These are phyloP conservation scores for Exophiala lecanii-corni DNA, from an alignment of 2,329 filamentous ascomycete species.

Conservation along the genomic window DNA sequence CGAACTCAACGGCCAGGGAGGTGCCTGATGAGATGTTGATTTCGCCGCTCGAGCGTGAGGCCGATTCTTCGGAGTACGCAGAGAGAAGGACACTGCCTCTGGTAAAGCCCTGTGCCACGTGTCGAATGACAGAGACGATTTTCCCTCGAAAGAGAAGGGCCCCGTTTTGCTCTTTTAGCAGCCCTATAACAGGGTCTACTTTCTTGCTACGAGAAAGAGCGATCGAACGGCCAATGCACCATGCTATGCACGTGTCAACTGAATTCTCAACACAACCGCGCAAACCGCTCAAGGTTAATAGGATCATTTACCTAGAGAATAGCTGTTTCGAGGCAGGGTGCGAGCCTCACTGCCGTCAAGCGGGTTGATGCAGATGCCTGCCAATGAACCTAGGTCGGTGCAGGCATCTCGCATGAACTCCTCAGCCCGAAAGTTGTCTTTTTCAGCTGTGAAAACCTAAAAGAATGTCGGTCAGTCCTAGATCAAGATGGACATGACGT, in stretches of 20 bases:
- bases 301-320: constrained; percentile 1
- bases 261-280: constrained; percentile 1
- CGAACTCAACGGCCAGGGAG: not conserved
- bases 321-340: constrained; percentile 5
- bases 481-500: constrained; percentile 1
- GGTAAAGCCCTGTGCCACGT: constrained; percentile 5
- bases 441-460: constrained; percentile 4
- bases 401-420: constrained; percentile 3
- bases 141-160: constrained; percentile 4
- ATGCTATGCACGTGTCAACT: constrained; percentile 4
- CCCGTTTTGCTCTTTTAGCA: constrained; percentile 3
- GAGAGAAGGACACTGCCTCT: constrained; percentile 5
- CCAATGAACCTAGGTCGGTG: constrained; percentile 4
- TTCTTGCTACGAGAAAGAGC: constrained; percentile 2
- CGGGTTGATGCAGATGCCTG: constrained; percentile 3
- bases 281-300: constrained; percentile 3
- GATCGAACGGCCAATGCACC: constrained; percentile 3
- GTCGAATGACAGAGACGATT: constrained; percentile 1
- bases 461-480: constrained; percentile 1
- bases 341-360: constrained; percentile 3
- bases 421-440: constrained; percentile 4
- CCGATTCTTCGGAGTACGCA: not conserved
- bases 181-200: not conserved
- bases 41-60: not conserved
- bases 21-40: not conserved